Base-by-base conservation (phyloP, 768 basidiomycete genomes). In the Lactifluus rugatus region DNA sequence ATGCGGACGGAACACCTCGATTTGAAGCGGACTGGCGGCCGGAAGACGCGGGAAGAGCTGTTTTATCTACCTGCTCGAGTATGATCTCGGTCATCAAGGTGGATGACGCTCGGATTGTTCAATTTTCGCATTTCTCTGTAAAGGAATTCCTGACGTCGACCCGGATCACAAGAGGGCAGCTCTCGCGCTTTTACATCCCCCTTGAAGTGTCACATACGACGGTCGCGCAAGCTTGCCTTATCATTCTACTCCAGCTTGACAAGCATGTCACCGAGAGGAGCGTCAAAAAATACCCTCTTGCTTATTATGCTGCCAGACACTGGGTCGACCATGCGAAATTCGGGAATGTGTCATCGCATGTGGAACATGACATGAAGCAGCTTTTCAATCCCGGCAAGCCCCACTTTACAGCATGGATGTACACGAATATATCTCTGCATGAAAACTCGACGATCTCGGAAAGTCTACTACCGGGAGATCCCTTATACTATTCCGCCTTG, bases 71-170 rank as follows among this genome's bases (percentile, higher is more conserved):
- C 0, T 56, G 54, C 21, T 48, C 54, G 7, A 56, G 47, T 11
- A 19, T 56, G 26, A 48, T 56, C 6, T 1, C 36, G 0, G 16
- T 39, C 6, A 34, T 56, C n/a, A 10, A 39, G 8, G 19, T 14
- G 13, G 17, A 9, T 11, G 25, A 25, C 10, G 16, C 25, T 5
- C 3, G 7, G n/a, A 32, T 55, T 11, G 46, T 48, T 16, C 54
- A 55, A 13, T 55, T 54, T 31, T 42, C 46, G 2, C 44, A 54
- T n/a, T 54, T 54, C 26, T 47, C 54, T 2, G 54, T 54, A 8
- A 42, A 48, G 21, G 45, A 48, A 10, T 48, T 25, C 37, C 21
- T 48, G 34, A 36, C 37, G 5, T 56, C 54, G 23, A 28, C 0
- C 19, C 54, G 54, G 2, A 19, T 49, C 10, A 2, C 46, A 7